Conservation (phyloP, 148 eudicot genomes). For the Chenopodium album region DNA sequence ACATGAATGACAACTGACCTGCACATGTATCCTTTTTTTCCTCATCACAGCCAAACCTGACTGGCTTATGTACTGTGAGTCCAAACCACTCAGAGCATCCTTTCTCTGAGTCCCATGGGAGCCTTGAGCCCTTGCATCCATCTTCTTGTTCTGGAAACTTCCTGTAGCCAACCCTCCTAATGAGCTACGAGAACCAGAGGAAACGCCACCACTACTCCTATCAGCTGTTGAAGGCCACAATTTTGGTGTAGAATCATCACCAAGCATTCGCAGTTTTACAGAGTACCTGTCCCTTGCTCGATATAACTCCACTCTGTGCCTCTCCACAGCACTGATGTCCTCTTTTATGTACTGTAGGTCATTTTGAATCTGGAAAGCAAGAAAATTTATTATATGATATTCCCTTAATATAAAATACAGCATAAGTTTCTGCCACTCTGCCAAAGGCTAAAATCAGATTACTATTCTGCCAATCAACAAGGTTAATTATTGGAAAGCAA, state of each 20-base stretch:
- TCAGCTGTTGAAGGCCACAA: slow-evolving; percentile 50
- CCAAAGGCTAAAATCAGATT: background rate
- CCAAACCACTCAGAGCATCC: slow-evolving; percentile 51
- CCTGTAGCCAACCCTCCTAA: slow-evolving; percentile 51
- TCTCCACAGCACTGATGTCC: slow-evolving; percentile 72
- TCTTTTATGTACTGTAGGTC: slow-evolving; percentile 81
- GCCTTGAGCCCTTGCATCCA: slow-evolving; percentile 57
- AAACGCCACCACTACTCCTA: slow-evolving; percentile 44
- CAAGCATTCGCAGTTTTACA: slow-evolving; percentile 58
- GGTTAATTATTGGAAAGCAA: background rate
- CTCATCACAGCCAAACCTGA: slow-evolving; percentile 75
- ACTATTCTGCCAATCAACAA: background rate
- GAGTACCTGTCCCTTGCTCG: slow-evolving; percentile 71
- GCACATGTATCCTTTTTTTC: slow-evolving; percentile 80
- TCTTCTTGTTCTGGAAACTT: slow-evolving; percentile 55
- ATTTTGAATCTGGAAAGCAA: slow-evolving; percentile 58
- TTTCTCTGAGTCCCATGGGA: slow-evolving; percentile 52
- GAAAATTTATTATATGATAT: slow-evolving; percentile 17
- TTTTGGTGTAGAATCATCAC: slow-evolving; percentile 51
- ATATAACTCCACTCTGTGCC: slow-evolving; percentile 69
- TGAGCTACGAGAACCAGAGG: slow-evolving; percentile 52
- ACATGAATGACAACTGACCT: slow-evolving; percentile 49
- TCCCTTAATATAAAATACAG: background rate
- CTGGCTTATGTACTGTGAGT: slow-evolving; percentile 66
- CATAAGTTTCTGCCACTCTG: background rate